Evolutionary conservation across 257 asterid species (phyloP).

Genomic region (Euphrasia confusa): DNA sequence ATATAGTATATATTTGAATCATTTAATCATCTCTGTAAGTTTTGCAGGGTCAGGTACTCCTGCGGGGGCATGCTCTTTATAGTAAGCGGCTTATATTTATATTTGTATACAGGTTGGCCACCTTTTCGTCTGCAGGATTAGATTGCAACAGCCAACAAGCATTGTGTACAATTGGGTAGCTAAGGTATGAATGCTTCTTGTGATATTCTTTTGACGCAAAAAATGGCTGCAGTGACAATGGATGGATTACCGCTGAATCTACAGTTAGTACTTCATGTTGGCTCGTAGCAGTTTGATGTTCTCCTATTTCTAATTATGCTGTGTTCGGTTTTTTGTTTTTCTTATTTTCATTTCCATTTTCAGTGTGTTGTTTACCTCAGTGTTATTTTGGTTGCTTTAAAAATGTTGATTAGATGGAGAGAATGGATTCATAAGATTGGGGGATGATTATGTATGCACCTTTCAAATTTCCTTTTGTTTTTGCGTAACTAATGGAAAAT

Average conservation of each 20-base stretch:
- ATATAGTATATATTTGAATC: background rate
- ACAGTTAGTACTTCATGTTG: background rate
- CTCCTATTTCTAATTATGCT: background rate
- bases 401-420: no score
- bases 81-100: slow-evolving; percentile 39
- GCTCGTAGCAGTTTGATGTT: slow-evolving; percentile 14
- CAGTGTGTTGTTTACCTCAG: background rate
- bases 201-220: slow-evolving; percentile 3
- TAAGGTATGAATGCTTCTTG: slow-evolving; percentile 14
- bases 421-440: no score
- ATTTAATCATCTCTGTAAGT: slow-evolving; percentile 35
- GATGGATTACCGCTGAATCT: background rate
- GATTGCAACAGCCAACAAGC: slow-evolving; percentile 22
- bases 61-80: slow-evolving; percentile 35
- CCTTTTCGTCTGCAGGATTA: slow-evolving; percentile 33
- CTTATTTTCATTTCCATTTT: background rate
- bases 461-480: background rate
- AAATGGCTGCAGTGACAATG: slow-evolving; percentile 13
- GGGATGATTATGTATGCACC: background rate
- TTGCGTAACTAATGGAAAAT: no score
- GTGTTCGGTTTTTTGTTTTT: background rate
- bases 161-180: slow-evolving; percentile 3
- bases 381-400: background rate
- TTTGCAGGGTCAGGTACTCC: slow-evolving; percentile 48
- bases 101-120: slow-evolving; percentile 50